Evolutionary conservation across 2,329 filamentous ascomycete genomes (phyloP), one percentile per base, ranked within the genome.

Genomic region (Verticillium nonalfalfae): DNA sequence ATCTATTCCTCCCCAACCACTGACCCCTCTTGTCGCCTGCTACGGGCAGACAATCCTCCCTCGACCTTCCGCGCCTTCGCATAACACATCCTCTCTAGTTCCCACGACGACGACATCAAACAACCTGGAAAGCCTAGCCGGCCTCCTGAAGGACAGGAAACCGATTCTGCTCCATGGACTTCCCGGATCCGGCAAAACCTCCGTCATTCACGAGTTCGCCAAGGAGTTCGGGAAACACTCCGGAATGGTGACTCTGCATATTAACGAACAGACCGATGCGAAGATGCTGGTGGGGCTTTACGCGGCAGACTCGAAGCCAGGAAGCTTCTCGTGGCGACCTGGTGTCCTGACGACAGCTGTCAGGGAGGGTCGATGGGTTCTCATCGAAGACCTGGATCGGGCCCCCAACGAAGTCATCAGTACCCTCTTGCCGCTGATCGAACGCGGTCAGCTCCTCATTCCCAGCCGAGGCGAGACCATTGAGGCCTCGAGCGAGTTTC

Each of bases 221-320:
- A 85, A 85, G 68, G 85, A 89, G 67, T 84, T 98, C 60, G 90
- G 90, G 64, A 91, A 91, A 75, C 85, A 90, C 26, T 84, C 88
- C 6, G 86, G 85, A 62, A 93, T 99, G 87, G 90, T 99, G 59
- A 98, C 94, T 3, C 81, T 99, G 35, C 94, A 99, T 74, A 80
- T 99, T 38, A 99, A 99, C 72, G 95, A 98, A 75, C 96, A 99
- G 74, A 98, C 93, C 2, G 95, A 99, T 75, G 93, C 94, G 0
- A 99, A 99, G 75, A 90, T 96, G 78, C 85, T 99, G 50, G 86
- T 99, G 65, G 95, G 95, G 3, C 86, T 98, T 72, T 98, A 99
- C 75, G 91, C 94, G 1, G 95, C 93, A 26, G 93, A 93, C 62
- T 86, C 90, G 15, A 90, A 89, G 63, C 93, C 93, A 1, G 93